Evolutionary conservation across 108 stramenopile species (phyloP).

Genomic region (Epipyxis sp.): DNA sequence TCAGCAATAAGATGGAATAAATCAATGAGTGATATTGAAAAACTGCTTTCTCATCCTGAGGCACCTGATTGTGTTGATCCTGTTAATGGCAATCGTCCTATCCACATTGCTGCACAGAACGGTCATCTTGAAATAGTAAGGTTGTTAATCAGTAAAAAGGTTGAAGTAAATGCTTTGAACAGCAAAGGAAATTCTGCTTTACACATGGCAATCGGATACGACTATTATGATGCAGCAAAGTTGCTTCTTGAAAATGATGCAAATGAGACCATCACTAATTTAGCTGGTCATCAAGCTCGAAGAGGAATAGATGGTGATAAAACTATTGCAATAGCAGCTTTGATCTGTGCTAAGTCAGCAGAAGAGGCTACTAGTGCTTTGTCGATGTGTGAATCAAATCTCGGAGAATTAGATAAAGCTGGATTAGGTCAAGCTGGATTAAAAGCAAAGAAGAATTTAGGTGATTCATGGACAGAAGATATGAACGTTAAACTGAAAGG

Average conservation of each 20-base stretch:
- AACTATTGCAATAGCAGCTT: constrained; percentile 9
- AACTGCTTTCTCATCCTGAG: neutral
- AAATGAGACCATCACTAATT: neutral
- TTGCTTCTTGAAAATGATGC: neutral
- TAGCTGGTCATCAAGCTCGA: neutral
- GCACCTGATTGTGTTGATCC: constrained; percentile 19
- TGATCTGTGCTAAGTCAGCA: neutral
- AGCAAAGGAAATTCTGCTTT: constrained; percentile 31
- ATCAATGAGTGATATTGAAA: constrained; percentile 4
- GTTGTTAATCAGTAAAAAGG: constrained; percentile 26
- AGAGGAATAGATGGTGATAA: constrained; percentile 30
- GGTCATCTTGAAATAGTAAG: constrained; percentile 35
- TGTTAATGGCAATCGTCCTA: constrained; percentile 35
- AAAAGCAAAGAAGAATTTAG: constrained; percentile 23
- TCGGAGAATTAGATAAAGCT: neutral
- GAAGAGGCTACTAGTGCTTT: constrained; percentile 18
- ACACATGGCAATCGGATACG: constrained; percentile 37
- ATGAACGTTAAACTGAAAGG: neutral
- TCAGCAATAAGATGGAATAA: constrained; percentile 29
- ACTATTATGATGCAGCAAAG: constrained; percentile 17
- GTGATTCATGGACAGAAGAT: neutral
- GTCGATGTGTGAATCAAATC: neutral
- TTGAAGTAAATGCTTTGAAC: constrained; percentile 32
- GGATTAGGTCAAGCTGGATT: constrained; percentile 15
- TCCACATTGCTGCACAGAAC: constrained; percentile 46